Base-by-base conservation (phyloP, 2,329 filamentous ascomycete genomes). In the Trichoderma sp. region DNA sequence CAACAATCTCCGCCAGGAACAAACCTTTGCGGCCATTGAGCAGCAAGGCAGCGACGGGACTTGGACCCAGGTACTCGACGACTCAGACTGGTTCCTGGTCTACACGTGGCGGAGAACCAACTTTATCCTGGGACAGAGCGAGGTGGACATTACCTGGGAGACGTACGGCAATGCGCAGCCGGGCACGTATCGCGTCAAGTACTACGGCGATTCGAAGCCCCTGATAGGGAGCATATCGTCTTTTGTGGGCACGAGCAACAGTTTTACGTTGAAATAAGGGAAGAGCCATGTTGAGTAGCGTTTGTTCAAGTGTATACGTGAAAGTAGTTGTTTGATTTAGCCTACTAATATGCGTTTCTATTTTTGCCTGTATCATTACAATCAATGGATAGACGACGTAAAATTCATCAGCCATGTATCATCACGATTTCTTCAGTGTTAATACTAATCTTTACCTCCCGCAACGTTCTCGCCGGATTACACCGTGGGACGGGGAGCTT, bases 101-200 rank as follows among this genome's bases (percentile, higher is more conserved):
- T 97, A 89, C 73, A 81, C 85, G 45, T 98, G 94, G 94, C 85
- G 85, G 70, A 82, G 93, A 45, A 90, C 86, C 2, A 90, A 87
- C 71, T 83, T 82, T 3, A 63, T 93, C 1, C 75, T 92, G 24
- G 93, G 89, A 0, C 88, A 88, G 41, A 96, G 92, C 72, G 87
- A 93, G 74, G 93, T 92, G 1, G 88, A 82, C 9, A 82, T 97
- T 61, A 83, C 84, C 56, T 98, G 94, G 94, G 90, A 94, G 77
- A 77, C 76, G 43, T 71, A 68, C 12, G 73, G 76, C 17, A 72
- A 83, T 68, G 83, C 82, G 21, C 79, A 82, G 66, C 77, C 76
- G 1, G 93, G 93, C 0, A 86, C 83, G 55, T 98, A 97, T 77
- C 81, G 93, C 26, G 77, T 96, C 52, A 86, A 82, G 78, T 98